phyloP scores from a whole-genome alignment of 2,329 filamentous ascomycete genomes.

The Xylaria sp. region DNA sequence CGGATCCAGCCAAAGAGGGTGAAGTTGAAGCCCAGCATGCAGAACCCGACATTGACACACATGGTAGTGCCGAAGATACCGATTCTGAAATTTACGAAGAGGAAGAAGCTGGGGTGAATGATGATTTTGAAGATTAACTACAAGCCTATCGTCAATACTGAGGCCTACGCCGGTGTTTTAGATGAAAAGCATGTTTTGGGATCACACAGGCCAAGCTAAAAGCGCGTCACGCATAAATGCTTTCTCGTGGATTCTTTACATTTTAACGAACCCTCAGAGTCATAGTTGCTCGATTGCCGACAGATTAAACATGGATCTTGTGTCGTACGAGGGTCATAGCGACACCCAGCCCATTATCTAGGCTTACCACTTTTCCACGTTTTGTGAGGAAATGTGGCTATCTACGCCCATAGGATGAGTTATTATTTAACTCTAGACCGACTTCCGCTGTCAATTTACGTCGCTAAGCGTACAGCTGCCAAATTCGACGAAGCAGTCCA shows the following conservation, averaged over 20 bases:
- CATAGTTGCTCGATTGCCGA: no score
- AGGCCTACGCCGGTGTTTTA: no score
- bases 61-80: conserved; percentile 41
- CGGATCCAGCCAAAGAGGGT: conserved; percentile 43
- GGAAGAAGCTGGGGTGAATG: conserved; percentile 49
- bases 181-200: background rate
- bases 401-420: background rate
- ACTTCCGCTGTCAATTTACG: background rate
- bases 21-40: conserved; percentile 37
- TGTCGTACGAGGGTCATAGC: background rate
- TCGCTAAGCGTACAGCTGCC: background rate
- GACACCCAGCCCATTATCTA: background rate
- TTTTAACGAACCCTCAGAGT: background rate
- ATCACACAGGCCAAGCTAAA: background rate
- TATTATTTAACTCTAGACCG: background rate
- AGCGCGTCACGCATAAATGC: background rate
- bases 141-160: background rate
- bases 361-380: background rate
- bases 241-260: background rate
- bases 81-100: conserved; percentile 51
- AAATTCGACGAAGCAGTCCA: background rate
- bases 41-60: conserved; percentile 21
- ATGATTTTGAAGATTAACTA: conserved; percentile 46
- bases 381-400: background rate
- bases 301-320: background rate